Percentiles rank a stretch among this genome's conserved stretches.
Evolutionary conservation across 495 filamentous ascomycete genomes (phyloP).

Genomic region (Penicillium coffeae): DNA sequence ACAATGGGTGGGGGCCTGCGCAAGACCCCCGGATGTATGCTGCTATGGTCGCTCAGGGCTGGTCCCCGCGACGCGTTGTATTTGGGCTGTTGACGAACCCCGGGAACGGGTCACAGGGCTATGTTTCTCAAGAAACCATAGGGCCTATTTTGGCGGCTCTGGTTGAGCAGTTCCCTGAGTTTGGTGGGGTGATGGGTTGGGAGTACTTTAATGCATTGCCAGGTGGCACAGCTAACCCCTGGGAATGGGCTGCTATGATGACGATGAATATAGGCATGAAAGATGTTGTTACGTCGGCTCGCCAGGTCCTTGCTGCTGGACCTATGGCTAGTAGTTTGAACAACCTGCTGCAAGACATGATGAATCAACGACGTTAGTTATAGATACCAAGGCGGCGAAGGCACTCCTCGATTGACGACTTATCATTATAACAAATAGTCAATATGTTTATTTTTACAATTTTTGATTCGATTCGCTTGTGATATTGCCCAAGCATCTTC

Average conservation of each 20-base stretch:
- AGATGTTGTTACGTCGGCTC: constrained; percentile 30
- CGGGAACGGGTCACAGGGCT: constrained; percentile 59
- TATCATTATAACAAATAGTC: too few species aligned
- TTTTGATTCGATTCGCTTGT: too few species aligned
- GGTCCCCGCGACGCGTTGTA: constrained; percentile 62
- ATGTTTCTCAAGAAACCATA: constrained; percentile 47
- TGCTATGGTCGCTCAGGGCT: constrained; percentile 58
- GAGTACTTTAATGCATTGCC: constrained; percentile 75
- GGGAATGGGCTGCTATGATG: constrained; percentile 67
- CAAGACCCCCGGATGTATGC: constrained; percentile 59
- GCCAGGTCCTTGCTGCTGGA: constrained; percentile 24
- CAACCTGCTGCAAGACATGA: constrained; percentile 30
- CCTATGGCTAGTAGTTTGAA: constrained; percentile 29
- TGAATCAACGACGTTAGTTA: constrained; percentile 21
- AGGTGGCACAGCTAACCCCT: constrained; percentile 55
- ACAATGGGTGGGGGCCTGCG: constrained; percentile 72
- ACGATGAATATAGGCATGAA: constrained; percentile 48
- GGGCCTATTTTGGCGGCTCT: constrained; percentile 41
- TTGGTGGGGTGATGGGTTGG: constrained; percentile 85
- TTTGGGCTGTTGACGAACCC: constrained; percentile 70
- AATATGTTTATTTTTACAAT: too few species aligned
- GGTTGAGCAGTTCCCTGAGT: constrained; percentile 53
- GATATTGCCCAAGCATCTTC: too few species aligned
- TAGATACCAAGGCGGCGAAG: too few species aligned
- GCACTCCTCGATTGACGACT: too few species aligned